Percentiles rank a stretch among this genome's conserved stretches.
Evolutionary conservation across 768 basidiomycete genomes (phyloP).

Genomic region (Pleurotus ostreatus): DNA sequence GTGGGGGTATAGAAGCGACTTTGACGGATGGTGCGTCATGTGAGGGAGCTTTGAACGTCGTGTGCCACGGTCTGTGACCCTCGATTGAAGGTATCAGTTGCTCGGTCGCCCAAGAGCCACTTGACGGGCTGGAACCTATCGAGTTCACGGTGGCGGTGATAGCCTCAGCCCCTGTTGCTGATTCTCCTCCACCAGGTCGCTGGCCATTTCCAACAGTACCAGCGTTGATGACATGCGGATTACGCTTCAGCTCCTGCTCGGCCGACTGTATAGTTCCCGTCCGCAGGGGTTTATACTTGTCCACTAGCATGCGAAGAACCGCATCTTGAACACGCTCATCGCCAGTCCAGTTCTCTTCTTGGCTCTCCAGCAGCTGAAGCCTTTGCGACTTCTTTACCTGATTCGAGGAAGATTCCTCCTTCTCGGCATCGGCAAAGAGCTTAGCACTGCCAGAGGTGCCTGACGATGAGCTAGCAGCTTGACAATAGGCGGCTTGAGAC

Average conservation of each 20-base stretch:
- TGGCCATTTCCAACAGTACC: constrained; percentile 9
- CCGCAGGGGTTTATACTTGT: constrained; percentile 83
- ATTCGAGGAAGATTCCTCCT: constrained; percentile 40
- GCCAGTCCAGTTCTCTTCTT: constrained; percentile 71
- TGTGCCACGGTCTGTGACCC: constrained; percentile 67
- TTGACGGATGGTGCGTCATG: constrained; percentile 51
- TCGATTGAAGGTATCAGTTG: constrained; percentile 51
- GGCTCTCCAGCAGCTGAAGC: constrained; percentile 30
- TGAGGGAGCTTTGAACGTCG: constrained; percentile 58
- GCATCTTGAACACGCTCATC: constrained; percentile 69
- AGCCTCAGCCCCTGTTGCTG: neutral
- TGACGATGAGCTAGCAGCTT: constrained; percentile 42
- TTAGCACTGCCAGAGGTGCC: constrained; percentile 44
- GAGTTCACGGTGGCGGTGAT: neutral
- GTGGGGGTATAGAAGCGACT: constrained; percentile 40
- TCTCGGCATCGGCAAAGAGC: constrained; percentile 61
- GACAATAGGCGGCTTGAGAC: neutral
- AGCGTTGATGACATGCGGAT: constrained; percentile 33
- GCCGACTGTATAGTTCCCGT: constrained; percentile 53
- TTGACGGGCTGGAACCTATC: constrained; percentile 9
- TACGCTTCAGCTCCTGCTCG: constrained; percentile 60
- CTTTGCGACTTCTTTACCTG: constrained; percentile 14
- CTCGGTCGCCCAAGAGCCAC: constrained; percentile 44
- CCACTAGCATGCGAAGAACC: constrained; percentile 80
- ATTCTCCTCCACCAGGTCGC: neutral